A percentile compares a stretch with the other conserved stretches of the same genome.
phyloP scores from a whole-genome alignment of 2,329 filamentous ascomycete species.

The Gliomastix tumulicola region DNA sequence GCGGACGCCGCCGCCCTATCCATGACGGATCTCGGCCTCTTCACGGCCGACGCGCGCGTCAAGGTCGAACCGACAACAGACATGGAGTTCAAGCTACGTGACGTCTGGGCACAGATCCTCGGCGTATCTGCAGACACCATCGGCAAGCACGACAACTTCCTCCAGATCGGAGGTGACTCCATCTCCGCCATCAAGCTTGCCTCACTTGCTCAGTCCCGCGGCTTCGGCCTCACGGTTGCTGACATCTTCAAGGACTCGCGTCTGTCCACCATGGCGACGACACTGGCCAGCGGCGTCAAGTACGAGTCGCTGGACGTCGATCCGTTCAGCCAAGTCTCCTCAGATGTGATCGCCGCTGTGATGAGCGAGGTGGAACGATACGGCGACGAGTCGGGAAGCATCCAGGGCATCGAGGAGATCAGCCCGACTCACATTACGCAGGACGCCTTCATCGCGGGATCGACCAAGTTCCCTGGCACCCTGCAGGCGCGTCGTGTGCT shows the following conservation, averaged over 20 bases:
- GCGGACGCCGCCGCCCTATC: neutral
- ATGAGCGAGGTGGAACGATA: neutral
- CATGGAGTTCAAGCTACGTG: constrained; percentile 7
- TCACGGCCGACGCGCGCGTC: neutral
- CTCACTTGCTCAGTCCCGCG: neutral
- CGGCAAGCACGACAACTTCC: constrained; percentile 11
- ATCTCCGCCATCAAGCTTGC: constrained; percentile 21
- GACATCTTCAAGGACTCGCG: constrained; percentile 7
- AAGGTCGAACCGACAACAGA: constrained; percentile 7
- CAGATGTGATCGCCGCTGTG: neutral
- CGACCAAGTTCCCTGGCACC: neutral
- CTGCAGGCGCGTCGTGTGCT: neutral
- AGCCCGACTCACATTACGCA: neutral
- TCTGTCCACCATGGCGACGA: neutral
- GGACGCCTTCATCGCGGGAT: neutral
- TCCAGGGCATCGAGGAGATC: neutral
- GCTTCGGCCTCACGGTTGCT: constrained; percentile 3
- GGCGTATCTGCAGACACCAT: constrained; percentile 11
- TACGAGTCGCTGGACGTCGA: neutral
- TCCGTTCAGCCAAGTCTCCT: neutral
- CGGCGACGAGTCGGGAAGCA: neutral
- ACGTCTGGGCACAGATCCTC: constrained; percentile 21
- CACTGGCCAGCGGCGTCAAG: neutral
- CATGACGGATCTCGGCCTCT: neutral
- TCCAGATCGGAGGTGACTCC: constrained; percentile 29